Base-by-base conservation (phyloP, 164 flowering plant genomes). In the Aristolochia contorta region DNA sequence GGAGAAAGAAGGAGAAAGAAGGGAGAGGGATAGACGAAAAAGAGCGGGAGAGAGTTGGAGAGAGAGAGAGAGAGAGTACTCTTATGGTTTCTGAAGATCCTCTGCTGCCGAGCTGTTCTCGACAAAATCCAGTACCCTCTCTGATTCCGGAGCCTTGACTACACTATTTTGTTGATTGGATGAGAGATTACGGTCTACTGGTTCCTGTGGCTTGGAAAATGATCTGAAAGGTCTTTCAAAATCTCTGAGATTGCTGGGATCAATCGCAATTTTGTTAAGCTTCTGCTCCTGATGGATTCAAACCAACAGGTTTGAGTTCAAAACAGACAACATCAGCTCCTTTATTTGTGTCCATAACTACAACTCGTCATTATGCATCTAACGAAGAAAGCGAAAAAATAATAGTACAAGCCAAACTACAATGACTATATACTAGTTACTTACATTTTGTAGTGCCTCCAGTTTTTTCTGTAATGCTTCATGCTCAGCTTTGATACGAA, bases 401-500 rank as follows among this genome's bases (percentile, higher is more conserved):
- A 37, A 37, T 37, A 37, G 12, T 1, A 37, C 55, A 50, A 5
- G 16, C 19, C 2, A 21, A 59, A 16, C 19, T 37, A 57, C 9
- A 12, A 37, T 21, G 9, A 57, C 3, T 15, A 21, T 4, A 37
- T 12, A 19, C 41, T 14, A 18, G 30, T 19, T 22, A 53, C 94
- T 82, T 79, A 86, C 97, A 75, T 57, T 83, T 65, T 90, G 97
- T 47, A 90, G 64, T 13, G 85, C 84, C 73, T 93, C 92, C 49
- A 93, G 78, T 77, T 86, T 90, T 60, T 63, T 83, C 73, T 90
- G 99, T 75, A 90, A 57, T 46, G 95, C 95, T 65, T 90, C 95
- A 61, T 93, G 99, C 76, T 93, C 99, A 60, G 96, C 97, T 69
- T 78, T 73, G 48, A 93, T 90, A 51, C 97, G 96, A 63, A 82